Evolutionary conservation across 2,329 filamentous ascomycete species (phyloP), one percentile per base, ranked within the genome.

Genomic region (Aspergillus sp.): DNA sequence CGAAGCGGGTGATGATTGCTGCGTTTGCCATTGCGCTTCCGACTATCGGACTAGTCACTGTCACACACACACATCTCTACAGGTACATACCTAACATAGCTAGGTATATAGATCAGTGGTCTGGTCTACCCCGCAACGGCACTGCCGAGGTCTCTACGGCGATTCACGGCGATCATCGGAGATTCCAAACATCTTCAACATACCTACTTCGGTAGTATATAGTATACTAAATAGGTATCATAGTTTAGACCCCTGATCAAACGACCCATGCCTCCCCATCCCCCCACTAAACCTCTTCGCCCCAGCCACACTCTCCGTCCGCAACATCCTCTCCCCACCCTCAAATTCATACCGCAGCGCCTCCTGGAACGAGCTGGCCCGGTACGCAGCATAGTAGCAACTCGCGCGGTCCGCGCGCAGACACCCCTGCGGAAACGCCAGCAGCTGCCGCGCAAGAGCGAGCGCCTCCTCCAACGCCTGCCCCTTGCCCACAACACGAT

Each of bases 361-460:
- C 60, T 83, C 78, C 41, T 78, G 71, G 11, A 83, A 76, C 2
- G 73, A 77, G 0, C 55, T 58, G 0, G 81, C 78, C 7, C 76
- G 64, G 53, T 79, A 83, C 0, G 74, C 73, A 14, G 76, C 71
- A 62, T 83, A 77, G 54, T 83, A 82, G 32, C 72, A 74, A 77
- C 3, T 59, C 61, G 3, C 61, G 3, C 80, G 69, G 60, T 84
- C 81, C 2, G 64, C 65, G 47, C 78, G 81, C 75, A 84, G 76
- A 58, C 79, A 81, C 4, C 64, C 60, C 57, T 82, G 76, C 2
- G 81, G 81, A 45, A 83, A 83, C 3, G 60, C 57, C 2, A 81
- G 55, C 31, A 84, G 53, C 56, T 76, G 66, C 47, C 66, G 64
- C 3, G 81, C 81, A 47, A 84, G 69, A 32, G 67, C 68, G 38